Percentiles rank a stretch among this genome's conserved stretches.
These are phyloP conservation scores for Coniosporium tulheliwenetii DNA, from an alignment of 2,329 filamentous ascomycete species.

Conservation along the genomic window DNA sequence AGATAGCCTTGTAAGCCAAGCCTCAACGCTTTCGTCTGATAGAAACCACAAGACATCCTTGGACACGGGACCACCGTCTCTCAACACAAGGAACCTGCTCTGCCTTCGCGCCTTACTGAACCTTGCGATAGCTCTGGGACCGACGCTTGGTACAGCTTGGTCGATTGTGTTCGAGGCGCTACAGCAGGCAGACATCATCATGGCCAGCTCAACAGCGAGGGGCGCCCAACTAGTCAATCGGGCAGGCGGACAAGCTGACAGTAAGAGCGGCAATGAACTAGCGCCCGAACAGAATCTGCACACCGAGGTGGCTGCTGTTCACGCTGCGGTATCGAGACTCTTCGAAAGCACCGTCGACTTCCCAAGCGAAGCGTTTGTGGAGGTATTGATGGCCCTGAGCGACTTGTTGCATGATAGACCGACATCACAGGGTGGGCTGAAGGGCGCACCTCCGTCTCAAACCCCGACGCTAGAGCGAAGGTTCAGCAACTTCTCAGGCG, in stretches of 20 bases:
- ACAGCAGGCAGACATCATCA: slow-evolving; percentile 80
- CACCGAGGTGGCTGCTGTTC: slow-evolving; percentile 72
- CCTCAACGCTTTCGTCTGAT: slow-evolving; percentile 37
- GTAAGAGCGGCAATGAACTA: slow-evolving; percentile 3
- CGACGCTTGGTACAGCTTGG: slow-evolving; percentile 74
- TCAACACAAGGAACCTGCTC: slow-evolving; percentile 80
- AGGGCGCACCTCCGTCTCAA: no score
- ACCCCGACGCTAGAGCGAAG: no score
- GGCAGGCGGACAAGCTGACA: slow-evolving; percentile 6
- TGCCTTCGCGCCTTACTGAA: slow-evolving; percentile 89
- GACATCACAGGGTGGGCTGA: slow-evolving; percentile 5
- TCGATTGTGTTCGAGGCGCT: slow-evolving; percentile 82
- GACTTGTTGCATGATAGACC: slow-evolving; percentile 38
- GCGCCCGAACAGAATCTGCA: slow-evolving; percentile 28
- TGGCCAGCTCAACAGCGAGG: slow-evolving; percentile 40
- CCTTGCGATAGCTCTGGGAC: slow-evolving; percentile 82
- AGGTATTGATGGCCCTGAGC: slow-evolving; percentile 63
- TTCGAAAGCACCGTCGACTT: slow-evolving; percentile 90
- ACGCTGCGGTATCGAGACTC: slow-evolving; percentile 70
- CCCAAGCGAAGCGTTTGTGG: slow-evolving; percentile 64
- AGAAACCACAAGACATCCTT: slow-evolving; percentile 43
- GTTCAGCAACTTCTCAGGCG: no score
- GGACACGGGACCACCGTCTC: slow-evolving; percentile 34
- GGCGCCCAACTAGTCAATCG: slow-evolving; percentile 11
- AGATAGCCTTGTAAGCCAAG: slow-evolving; percentile 49